Conservation (phyloP, 2,329 filamentous ascomycete species). For the Nigrospora oryzae region DNA sequence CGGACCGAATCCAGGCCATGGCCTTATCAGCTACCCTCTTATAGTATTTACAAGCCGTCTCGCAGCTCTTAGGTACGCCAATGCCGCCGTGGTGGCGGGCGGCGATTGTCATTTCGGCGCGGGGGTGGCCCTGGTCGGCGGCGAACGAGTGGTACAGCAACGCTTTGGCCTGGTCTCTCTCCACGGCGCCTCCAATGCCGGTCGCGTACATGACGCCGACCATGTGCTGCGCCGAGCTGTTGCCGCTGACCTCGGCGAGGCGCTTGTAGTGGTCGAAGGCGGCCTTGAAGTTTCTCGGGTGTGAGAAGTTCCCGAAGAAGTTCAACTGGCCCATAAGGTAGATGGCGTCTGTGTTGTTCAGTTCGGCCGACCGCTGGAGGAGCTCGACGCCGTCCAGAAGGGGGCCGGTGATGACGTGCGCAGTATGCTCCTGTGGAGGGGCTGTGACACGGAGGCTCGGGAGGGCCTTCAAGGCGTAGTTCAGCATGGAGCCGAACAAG, state of each 20-base stretch:
- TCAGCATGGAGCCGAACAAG: conserved; percentile 32
- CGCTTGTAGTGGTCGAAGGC: conserved; percentile 77
- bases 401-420: conserved; percentile 29
- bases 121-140: conserved; percentile 71
- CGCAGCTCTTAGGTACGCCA: conserved; percentile 77
- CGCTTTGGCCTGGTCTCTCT: conserved; percentile 82
- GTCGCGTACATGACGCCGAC: conserved; percentile 92
- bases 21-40: conserved; percentile 91
- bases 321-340: conserved; percentile 89
- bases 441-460: conserved; percentile 40
- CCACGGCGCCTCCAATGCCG: conserved; percentile 72
- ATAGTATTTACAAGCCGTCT: conserved; percentile 79
- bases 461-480: conserved; percentile 37
- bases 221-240: conserved; percentile 93
- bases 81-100: conserved; percentile 82
- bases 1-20: conserved; percentile 77
- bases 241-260: conserved; percentile 69
- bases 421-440: conserved; percentile 29
- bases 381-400: conserved; percentile 42
- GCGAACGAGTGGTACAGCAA: conserved; percentile 93
- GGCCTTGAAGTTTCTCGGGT: conserved; percentile 71
- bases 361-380: conserved; percentile 41
- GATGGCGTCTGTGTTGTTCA: conserved; percentile 72
- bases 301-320: conserved; percentile 89
- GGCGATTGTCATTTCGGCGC: conserved; percentile 88